Conservation (phyloP, 306 rosid species). For the Mimosa pudica region DNA sequence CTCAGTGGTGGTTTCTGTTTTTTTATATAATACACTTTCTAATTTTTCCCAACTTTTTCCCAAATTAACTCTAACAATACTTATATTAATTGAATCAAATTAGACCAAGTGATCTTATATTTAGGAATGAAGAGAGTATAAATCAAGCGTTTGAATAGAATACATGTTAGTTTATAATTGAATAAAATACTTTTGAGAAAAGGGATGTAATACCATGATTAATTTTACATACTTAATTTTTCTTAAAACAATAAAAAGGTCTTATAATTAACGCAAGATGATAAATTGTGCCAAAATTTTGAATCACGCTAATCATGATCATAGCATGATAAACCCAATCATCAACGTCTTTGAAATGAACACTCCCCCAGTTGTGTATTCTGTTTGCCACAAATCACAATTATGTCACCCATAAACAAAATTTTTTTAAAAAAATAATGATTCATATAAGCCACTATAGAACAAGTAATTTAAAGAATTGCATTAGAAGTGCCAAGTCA, state of each 20-base stretch:
- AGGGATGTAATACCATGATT: no score
- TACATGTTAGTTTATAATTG: no score
- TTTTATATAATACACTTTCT: not conserved
- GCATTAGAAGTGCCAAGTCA: conserved; percentile 10
- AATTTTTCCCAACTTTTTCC: no score
- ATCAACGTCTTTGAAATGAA: not conserved
- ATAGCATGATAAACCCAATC: not conserved
- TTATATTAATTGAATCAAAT: no score
- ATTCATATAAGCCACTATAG: conserved; percentile 11
- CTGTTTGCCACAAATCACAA: not conserved
- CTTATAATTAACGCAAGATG: no score
- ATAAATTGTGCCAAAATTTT: not conserved
- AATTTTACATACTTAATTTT: no score
- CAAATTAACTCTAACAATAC: no score
- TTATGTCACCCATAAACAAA: not conserved
- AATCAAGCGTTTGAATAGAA: no score
- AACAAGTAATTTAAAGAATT: not conserved
- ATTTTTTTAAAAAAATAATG: conserved; percentile 10
- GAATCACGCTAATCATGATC: not conserved
- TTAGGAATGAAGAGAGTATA: no score
- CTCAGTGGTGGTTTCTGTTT: not conserved
- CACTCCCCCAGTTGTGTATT: not conserved
- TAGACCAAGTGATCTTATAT: no score
- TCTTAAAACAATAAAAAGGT: no score
- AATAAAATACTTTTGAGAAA: no score